Conservation (phyloP, 176 grass and related monocot species). For the barley (Hordeum vulgare) region MorexV3_pseudomolecules_assembly NC_058524.1:623248920-623249419, state of each 20-base stretch:
- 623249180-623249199: neutral
- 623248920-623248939: too few species aligned
- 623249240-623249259: neutral
- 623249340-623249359: neutral
- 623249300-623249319: neutral
- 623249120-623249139: neutral
- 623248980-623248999: neutral
- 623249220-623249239: neutral
- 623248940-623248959: neutral
- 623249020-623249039: neutral
- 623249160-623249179: too few species aligned
- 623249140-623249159: neutral
- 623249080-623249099: too few species aligned
- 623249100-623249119: neutral
- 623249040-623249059: neutral
- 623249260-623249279: neutral
- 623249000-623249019: neutral
- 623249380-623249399: too few species aligned
- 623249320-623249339: neutral
- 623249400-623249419: too few species aligned
- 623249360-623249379: too few species aligned
- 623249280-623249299: neutral
- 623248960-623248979: neutral
- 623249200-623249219: neutral
- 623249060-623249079: neutral